These are phyloP conservation scores for Sistotremastrum suecicum DNA, from an alignment of 768 basidiomycete genomes.

Conservation along the genomic window DNA sequence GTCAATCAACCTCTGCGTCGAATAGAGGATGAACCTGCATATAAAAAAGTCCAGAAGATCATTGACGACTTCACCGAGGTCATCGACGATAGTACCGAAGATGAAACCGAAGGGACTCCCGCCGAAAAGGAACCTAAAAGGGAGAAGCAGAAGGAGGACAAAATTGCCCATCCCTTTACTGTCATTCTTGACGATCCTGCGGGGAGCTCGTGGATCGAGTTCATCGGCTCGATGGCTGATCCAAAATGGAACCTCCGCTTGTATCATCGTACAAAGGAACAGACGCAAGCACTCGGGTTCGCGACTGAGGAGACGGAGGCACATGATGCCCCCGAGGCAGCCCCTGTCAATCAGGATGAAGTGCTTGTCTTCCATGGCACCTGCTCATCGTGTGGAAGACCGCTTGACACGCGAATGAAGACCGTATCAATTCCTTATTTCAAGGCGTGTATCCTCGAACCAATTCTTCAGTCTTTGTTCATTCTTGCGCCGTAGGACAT, in stretches of 20 bases:
- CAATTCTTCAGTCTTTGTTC: neutral
- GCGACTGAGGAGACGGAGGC: conserved; percentile 29
- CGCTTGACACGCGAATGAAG: conserved; percentile 85
- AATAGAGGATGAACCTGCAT: conserved; percentile 60
- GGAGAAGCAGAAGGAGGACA: conserved; percentile 25
- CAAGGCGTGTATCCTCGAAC: conserved; percentile 41
- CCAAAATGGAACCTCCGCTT: conserved; percentile 85
- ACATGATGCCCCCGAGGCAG: conserved; percentile 5
- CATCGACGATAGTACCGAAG: conserved; percentile 38
- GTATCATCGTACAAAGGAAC: conserved; percentile 65
- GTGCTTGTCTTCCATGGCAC: conserved; percentile 75
- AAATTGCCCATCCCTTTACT: conserved; percentile 61
- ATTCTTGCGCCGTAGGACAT: conserved; percentile 49
- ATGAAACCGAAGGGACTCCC: conserved; percentile 30
- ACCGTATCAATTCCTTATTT: conserved; percentile 95
- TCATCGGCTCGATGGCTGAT: conserved; percentile 72
- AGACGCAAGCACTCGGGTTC: conserved; percentile 71
- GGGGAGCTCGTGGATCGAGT: conserved; percentile 95
- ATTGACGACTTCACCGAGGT: conserved; percentile 51
- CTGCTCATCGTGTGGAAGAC: conserved; percentile 81
- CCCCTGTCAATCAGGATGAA: conserved; percentile 27
- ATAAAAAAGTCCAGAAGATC: conserved; percentile 60
- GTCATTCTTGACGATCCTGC: conserved; percentile 83
- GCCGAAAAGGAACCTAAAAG: conserved; percentile 16
- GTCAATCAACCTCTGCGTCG: conserved; percentile 73